These are phyloP conservation scores for Cytospora chrysosperma DNA, from an alignment of 2,329 filamentous ascomycete species.

Conservation along the genomic window DNA sequence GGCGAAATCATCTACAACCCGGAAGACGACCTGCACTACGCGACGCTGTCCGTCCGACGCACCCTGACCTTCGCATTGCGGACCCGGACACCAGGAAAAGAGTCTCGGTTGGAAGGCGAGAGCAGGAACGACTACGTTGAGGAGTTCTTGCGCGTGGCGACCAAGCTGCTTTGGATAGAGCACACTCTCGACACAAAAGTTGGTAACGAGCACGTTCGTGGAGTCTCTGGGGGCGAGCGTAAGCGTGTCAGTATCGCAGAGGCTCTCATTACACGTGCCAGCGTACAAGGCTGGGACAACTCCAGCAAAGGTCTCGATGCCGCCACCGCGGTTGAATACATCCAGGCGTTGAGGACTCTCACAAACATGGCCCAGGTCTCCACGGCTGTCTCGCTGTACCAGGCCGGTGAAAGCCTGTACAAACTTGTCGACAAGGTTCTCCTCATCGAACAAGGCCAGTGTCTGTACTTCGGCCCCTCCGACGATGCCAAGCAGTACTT, in stretches of 20 bases:
- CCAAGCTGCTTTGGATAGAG: slow-evolving; percentile 72
- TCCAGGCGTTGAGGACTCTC: slow-evolving; percentile 65
- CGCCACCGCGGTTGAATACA: slow-evolving; percentile 71
- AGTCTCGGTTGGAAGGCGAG: slow-evolving; percentile 55
- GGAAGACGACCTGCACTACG: slow-evolving; percentile 80
- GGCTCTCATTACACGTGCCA: slow-evolving; percentile 55
- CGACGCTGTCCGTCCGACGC: slow-evolving; percentile 72
- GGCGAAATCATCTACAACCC: slow-evolving; percentile 86
- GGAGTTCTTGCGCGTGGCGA: slow-evolving; percentile 67
- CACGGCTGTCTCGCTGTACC: slow-evolving; percentile 68
- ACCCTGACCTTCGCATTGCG: slow-evolving; percentile 75
- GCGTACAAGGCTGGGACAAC: slow-evolving; percentile 67
- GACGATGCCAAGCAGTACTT: slow-evolving; percentile 64
- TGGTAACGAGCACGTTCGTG: slow-evolving; percentile 64
- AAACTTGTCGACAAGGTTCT: slow-evolving; percentile 57
- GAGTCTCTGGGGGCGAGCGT: slow-evolving; percentile 66
- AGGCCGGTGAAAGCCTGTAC: slow-evolving; percentile 45
- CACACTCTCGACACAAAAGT: slow-evolving; percentile 66
- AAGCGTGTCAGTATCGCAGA: slow-evolving; percentile 67
- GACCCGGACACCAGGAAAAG: slow-evolving; percentile 61
- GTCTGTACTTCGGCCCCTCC: slow-evolving; percentile 62
- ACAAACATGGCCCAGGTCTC: slow-evolving; percentile 64
- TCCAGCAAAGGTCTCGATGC: slow-evolving; percentile 71
- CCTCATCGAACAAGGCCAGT: slow-evolving; percentile 58
- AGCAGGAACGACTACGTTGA: slow-evolving; percentile 53